A percentile compares a stretch with the other conserved stretches of the same genome.
Evolutionary conservation across 75 land plant species (phyloP).

Genomic region (Pseudotsuga menziesii): DNA sequence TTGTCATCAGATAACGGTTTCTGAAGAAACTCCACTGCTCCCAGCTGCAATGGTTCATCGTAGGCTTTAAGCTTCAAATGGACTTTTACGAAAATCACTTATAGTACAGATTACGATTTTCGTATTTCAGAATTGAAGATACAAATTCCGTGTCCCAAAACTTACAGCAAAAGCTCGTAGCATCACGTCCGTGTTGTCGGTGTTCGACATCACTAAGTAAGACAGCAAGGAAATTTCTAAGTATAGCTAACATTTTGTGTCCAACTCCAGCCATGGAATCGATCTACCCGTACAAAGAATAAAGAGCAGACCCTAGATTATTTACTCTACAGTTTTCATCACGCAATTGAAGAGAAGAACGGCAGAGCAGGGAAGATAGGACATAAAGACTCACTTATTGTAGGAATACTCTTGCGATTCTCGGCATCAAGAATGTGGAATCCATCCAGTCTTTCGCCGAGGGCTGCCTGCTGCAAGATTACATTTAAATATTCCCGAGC

Average conservation of each 20-base stretch:
- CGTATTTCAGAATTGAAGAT: not conserved
- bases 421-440: slow-evolving; percentile 12
- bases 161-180: slow-evolving; percentile 22
- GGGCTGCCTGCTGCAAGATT: slow-evolving; percentile 9
- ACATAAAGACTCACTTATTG: slow-evolving; percentile 11
- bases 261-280: not conserved
- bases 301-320: not conserved
- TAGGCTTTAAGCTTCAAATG: not conserved
- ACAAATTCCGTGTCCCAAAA: not conserved
- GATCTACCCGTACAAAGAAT: not conserved
- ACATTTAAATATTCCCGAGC: not conserved
- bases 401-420: slow-evolving; percentile 3
- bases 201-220: slow-evolving; percentile 16
- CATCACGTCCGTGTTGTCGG: slow-evolving; percentile 14
- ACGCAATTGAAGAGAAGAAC: not conserved
- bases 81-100: too few relatives aligned
- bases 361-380: not conserved
- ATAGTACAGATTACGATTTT: not conserved
- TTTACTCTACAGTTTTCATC: not conserved
- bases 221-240: not conserved
- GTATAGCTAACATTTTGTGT: not conserved
- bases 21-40: slow-evolving; percentile 25
- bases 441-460: slow-evolving; percentile 12
- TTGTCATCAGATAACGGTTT: slow-evolving; percentile 32
- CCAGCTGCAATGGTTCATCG: slow-evolving; percentile 13